These are phyloP conservation scores for Metschnikowia kunwiensis DNA, from an alignment of 805 yeast species.

Conservation along the genomic window DNA sequence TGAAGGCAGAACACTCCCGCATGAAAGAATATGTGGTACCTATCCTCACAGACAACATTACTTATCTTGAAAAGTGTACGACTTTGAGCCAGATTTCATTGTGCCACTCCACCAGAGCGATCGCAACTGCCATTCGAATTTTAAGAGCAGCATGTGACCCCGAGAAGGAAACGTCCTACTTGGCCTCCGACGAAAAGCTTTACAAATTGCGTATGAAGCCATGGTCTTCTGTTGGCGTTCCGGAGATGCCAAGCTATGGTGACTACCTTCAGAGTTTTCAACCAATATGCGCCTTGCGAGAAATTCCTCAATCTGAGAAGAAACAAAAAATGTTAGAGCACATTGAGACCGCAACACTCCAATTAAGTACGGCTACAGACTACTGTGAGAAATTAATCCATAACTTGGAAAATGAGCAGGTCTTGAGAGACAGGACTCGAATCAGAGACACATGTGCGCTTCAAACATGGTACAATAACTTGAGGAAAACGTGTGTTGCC, in stretches of 20 bases:
- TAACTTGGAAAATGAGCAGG: slow-evolving; percentile 9
- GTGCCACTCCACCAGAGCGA: slow-evolving; percentile 21
- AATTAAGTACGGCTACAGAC: slow-evolving; percentile 5
- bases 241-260: slow-evolving; percentile 54
- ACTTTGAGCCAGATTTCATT: slow-evolving; percentile 19
- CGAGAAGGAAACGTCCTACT: neutral
- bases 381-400: slow-evolving; percentile 6
- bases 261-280: slow-evolving; percentile 24
- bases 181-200: slow-evolving; percentile 20
- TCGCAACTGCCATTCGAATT: slow-evolving; percentile 13
- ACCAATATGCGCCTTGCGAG: neutral
- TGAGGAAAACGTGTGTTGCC: slow-evolving; percentile 14
- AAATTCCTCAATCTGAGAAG: neutral
- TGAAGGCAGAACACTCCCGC: slow-evolving; percentile 29
- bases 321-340: neutral
- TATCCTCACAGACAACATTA: slow-evolving; percentile 24
- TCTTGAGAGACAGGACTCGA: slow-evolving; percentile 4
- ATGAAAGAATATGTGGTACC: slow-evolving; percentile 36
- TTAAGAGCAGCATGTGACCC: slow-evolving; percentile 3
- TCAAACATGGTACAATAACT: slow-evolving; percentile 8
- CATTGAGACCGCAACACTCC: neutral
- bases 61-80: slow-evolving; percentile 24
- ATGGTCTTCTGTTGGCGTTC: slow-evolving; percentile 76
- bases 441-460: slow-evolving; percentile 7
- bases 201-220: slow-evolving; percentile 66